Percentiles rank a stretch among this genome's conserved stretches.
phyloP scores from a whole-genome alignment of 176 grass and related monocot species.

The Triticum turgidum region DNA sequence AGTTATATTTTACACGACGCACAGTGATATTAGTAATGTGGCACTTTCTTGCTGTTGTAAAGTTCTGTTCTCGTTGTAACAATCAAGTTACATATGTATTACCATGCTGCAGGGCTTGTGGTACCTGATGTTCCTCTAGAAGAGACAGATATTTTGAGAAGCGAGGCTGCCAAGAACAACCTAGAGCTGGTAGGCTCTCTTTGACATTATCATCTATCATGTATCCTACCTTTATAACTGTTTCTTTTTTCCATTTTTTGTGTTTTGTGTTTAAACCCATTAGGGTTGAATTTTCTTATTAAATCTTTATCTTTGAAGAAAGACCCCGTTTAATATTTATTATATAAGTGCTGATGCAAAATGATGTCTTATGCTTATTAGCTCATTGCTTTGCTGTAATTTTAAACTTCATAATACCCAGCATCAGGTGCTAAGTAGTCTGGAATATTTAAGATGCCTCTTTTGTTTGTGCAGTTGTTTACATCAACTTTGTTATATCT shows the following conservation, averaged over 20 bases:
- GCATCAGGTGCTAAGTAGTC: neutral
- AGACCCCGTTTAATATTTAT: neutral
- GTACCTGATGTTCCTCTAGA: conserved; percentile 98
- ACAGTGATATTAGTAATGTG: neutral
- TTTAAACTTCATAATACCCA: neutral
- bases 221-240: neutral
- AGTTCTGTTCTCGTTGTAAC: neutral
- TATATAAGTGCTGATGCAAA: neutral
- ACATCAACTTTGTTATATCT: conserved; percentile 6
- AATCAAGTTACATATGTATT: conserved; percentile 2
- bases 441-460: neutral
- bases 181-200: conserved; percentile 80
- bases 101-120: conserved; percentile 69
- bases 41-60: neutral
- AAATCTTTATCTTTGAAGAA: neutral
- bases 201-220: conserved; percentile 3
- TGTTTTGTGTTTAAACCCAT: neutral
- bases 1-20: neutral
- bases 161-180: conserved; percentile 80
- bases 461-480: conserved; percentile 6
- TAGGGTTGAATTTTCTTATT: neutral
- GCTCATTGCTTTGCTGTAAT: neutral
- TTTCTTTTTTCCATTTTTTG: conserved; percentile 1
- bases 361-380: neutral
- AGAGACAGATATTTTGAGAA: conserved; percentile 81